Evolutionary conservation across 768 basidiomycete species (phyloP), one percentile per base, ranked within the genome.

Genomic region (Wakefieldia striispora): DNA sequence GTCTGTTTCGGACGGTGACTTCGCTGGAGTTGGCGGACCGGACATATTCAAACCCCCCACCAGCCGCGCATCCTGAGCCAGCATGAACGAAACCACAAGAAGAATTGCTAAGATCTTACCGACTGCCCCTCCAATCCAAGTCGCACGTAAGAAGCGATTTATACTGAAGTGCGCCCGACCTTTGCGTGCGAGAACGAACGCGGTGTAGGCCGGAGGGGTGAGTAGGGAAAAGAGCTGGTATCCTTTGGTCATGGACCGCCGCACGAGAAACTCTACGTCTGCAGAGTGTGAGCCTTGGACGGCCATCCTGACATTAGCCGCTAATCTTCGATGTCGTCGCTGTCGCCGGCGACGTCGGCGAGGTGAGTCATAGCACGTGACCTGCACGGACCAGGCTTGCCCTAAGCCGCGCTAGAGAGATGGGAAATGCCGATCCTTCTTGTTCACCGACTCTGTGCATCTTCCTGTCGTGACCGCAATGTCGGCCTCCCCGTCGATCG

Each of bases 161-260:
- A 83, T 57, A 7, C 76, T 77, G 47, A 89, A 69, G 24, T 79
- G 73, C 13, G 71, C 66, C 27, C 78, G 72, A 8, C 86, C 82
- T 50, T 76, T 80, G 54, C 80, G 75, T 29, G 73, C 71, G 29
- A 87, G 55, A 11, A 79, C 64, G 53, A 81, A 76, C 1, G 72
- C 74, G 6, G 74, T 65, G 54, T 90, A 91, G 6, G 74, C 65
- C 9, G 86, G 82, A 12, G 86, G 86, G 1, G 75, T 72, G 36
- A 88, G 54, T 23, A 88, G 57, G 6, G 88, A 89, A 47, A 78
- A 71, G 36, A 81, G 53, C 58, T 87, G 83, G 62, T 88, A 90
- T 24, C 86, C 86, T 58, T 80, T 76, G 26, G 70, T 76, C 78
- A 82, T 81, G 37, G 82, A 74, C 48, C 82, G 75, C 39, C 85